Evolutionary conservation across 192 early-diverging fungal species (phyloP), one percentile per base, ranked within the genome.

Genomic region (Coemansia sp.): DNA sequence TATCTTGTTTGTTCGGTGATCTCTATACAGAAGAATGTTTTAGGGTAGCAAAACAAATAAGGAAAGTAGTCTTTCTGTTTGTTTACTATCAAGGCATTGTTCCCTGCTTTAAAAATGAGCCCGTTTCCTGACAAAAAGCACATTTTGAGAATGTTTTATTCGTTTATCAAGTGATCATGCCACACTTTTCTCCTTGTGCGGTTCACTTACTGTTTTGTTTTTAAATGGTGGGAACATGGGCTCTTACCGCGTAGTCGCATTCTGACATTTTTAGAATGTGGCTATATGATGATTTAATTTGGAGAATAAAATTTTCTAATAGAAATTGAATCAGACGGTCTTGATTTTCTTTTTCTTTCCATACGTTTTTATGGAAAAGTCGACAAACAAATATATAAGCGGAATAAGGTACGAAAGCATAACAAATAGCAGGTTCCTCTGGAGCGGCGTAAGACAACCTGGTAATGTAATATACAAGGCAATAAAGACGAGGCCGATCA

Each of bases 331-430:
- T 52, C 14, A 73, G n/a, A 62, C 19, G 15, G 63, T 69, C 63
- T 81, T 81, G 29, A 66, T 54, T 49, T 81, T 81, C 52, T 38
- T 33, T 40, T 75, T 81, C 54, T 75, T 81, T 43, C 73, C 73
- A 48, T 93, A 92, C 17, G 88, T 92, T 52, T 83, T 87, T 70
- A 85, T 85, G 23, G 88, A 89, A 78, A 95, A 95, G 50, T 92
- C 88, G 17, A 92, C 86, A 83, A 93, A 95, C 67, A 93, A 73
- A 57, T 88, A 88, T 50, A 88, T 90, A 34, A 95, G 81, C 45
- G 91, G 89, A 34, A 89, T 84, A 36, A 95, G 76, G 69, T 95
- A 93, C 33, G 71, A 83, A 19, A 90, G 82, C 66, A 89, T 91
- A 52, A 90, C 79, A 66, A 79, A 81, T 61, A 90, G 78, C 59